Evolutionary conservation across 495 filamentous ascomycete genomes (phyloP).

Genomic region (Patellaria atrata): DNA sequence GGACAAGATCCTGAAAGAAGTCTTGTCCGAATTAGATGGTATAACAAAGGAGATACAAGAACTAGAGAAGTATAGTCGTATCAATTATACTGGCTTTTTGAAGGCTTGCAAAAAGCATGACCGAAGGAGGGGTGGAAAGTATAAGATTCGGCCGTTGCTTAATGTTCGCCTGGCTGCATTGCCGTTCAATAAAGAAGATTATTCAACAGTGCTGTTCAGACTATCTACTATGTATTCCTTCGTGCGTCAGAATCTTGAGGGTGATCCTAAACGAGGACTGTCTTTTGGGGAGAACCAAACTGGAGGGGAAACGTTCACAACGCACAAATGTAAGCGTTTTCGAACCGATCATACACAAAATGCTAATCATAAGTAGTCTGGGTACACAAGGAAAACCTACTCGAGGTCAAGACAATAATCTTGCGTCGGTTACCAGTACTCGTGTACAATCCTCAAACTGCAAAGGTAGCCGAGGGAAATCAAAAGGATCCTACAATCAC

Average conservation of each 20-base stretch:
- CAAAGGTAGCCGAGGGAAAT: conserved; percentile 59
- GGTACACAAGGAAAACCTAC: conserved; percentile 86
- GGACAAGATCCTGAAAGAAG: conserved; percentile 45
- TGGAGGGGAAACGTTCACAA: conserved; percentile 58
- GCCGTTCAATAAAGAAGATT: conserved; percentile 92
- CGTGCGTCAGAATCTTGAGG: conserved; percentile 65
- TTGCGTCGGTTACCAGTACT: conserved; percentile 78
- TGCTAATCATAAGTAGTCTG: conserved; percentile 43
- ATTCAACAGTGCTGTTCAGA: conserved; percentile 76
- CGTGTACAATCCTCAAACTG: conserved; percentile 76
- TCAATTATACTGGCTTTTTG: conserved; percentile 95
- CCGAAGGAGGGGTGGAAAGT: conserved; percentile 60
- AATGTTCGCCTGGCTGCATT: conserved; percentile 73
- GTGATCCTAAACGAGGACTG: conserved; percentile 24
- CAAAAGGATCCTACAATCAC: conserved; percentile 82
- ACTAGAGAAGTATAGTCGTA: conserved; percentile 83
- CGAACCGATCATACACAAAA: not conserved
- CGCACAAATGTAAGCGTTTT: conserved; percentile 58
- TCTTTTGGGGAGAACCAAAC: conserved; percentile 26
- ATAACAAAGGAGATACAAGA: conserved; percentile 87
- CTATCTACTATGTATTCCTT: conserved; percentile 94
- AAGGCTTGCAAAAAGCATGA: conserved; percentile 99
- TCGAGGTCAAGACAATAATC: conserved; percentile 92
- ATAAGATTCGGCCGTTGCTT: conserved; percentile 79
- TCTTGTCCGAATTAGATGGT: conserved; percentile 62